phyloP scores from a whole-genome alignment of 805 yeast species.

The Suhomyces pyralidae region DNA sequence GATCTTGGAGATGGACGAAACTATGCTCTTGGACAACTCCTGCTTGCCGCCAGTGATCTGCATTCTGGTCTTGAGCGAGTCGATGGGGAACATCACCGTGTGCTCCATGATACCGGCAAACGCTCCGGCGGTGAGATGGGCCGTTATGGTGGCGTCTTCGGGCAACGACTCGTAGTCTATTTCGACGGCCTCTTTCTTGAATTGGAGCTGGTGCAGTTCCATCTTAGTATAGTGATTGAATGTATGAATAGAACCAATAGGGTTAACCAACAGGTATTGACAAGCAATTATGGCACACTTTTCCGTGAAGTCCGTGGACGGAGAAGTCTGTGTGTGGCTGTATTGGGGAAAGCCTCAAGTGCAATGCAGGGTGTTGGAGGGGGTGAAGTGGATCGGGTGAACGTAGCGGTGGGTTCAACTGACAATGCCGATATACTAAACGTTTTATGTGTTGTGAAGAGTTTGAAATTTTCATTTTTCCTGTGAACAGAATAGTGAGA shows the following conservation, averaged over 20 bases:
- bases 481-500: background rate
- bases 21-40: constrained; percentile 41
- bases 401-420: background rate
- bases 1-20: constrained; percentile 68
- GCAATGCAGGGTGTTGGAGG: background rate
- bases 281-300: background rate
- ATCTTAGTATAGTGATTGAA: too few relatives aligned
- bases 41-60: constrained; percentile 48
- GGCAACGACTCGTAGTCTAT: constrained; percentile 93
- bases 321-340: background rate
- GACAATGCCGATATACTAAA: background rate
- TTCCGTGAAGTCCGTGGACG: background rate
- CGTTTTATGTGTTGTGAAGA: background rate
- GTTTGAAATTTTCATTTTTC: constrained; percentile 1
- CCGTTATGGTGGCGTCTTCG: constrained; percentile 72
- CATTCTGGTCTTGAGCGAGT: constrained; percentile 94
- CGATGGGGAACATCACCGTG: constrained; percentile 94
- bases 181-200: constrained; percentile 42
- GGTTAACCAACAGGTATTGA: too few relatives aligned
- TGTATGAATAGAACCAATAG: too few relatives aligned
- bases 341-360: background rate
- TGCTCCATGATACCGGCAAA: constrained; percentile 99
- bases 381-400: background rate
- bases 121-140: constrained; percentile 90
- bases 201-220: constrained; percentile 21